These are phyloP conservation scores for Blastocystis sp. DNA, from an alignment of 352 stramenopile species.

Conservation along the genomic window DNA sequence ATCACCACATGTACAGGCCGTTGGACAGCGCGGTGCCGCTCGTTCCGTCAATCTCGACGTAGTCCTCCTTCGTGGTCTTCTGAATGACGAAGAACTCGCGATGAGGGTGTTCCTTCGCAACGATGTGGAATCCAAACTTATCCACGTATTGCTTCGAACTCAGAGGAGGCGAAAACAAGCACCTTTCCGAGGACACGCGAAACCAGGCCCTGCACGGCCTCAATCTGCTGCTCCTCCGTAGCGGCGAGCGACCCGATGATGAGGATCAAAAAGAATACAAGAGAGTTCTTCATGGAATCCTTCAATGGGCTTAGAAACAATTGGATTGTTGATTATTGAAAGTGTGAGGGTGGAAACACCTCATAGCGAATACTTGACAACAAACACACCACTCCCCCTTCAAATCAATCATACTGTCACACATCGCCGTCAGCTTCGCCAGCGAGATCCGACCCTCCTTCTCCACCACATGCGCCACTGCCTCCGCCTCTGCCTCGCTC, in stretches of 20 bases:
- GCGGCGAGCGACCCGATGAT: neutral
- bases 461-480: conserved; percentile 13
- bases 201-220: conserved; percentile 4
- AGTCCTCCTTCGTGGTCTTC: neutral
- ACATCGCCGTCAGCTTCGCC: conserved; percentile 17
- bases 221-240: neutral
- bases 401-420: neutral
- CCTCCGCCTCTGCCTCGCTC: conserved; percentile 30
- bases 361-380: neutral
- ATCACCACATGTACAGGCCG: conserved; percentile 2
- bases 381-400: conserved; percentile 23
- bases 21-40: neutral
- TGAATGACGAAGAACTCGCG: neutral
- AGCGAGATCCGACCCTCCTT: conserved; percentile 36
- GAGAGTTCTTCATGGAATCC: too few species aligned
- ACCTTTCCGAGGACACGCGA: neutral
- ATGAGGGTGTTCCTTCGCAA: neutral
- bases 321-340: too few species aligned
- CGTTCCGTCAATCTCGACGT: conserved; percentile 1
- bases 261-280: neutral
- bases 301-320: too few species aligned
- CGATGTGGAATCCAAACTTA: neutral
- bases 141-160: neutral
- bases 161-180: neutral
- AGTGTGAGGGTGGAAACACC: too few species aligned